Evolutionary conservation across 2,329 filamentous ascomycete genomes (phyloP), one percentile per base, ranked within the genome.

Genomic region (Lasiodiplodia hormozganensis): DNA sequence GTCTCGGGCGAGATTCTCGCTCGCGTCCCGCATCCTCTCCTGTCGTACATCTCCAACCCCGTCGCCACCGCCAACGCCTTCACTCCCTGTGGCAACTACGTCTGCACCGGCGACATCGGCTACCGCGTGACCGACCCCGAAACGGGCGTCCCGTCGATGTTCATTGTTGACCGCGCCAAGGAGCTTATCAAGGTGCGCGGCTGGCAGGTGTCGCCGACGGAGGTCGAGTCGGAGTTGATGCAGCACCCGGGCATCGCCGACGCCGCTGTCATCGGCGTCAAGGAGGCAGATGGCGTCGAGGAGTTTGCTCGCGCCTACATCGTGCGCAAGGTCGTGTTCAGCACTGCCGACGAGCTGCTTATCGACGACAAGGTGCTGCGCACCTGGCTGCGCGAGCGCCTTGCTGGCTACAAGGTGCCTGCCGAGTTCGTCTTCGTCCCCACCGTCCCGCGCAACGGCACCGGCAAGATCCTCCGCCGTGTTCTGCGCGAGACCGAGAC

Each of bases 161-260:
- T 78, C 53, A 76, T 81, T 43, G 73, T 82, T 2, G 81, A 83
- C 70, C 75, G 79, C 8, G 58, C 75, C 11, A 78, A 82, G 72
- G 79, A 84, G 69, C 77, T 84, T 60, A 84, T 84, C 70, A 84
- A 84, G 69, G 82, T 83, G 14, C 84, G 84, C 72, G 83, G 83
- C 3, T 76, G 83, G 49, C 83, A 85, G 74, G 82, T 85, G n/a
- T 80, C 83, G 7, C 83, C 83, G 2, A 82, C 82, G 0, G 83
- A 85, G 62, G 76, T 85, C 0, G 83, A 85, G 73, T 81, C 78
- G n/a, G 73, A 79, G n/a, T 72, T 85, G 3, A 71, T 84, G 3
- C 75, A 78, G 2, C 81, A 85, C 70, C 78, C 79, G 0, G 73
- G 75, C 4, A 73, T 83, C 11, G 69, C 68, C 4, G 82, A 83